phyloP scores from a whole-genome alignment of 106 monocot genomes.

The Gastrodia elata region DNA sequence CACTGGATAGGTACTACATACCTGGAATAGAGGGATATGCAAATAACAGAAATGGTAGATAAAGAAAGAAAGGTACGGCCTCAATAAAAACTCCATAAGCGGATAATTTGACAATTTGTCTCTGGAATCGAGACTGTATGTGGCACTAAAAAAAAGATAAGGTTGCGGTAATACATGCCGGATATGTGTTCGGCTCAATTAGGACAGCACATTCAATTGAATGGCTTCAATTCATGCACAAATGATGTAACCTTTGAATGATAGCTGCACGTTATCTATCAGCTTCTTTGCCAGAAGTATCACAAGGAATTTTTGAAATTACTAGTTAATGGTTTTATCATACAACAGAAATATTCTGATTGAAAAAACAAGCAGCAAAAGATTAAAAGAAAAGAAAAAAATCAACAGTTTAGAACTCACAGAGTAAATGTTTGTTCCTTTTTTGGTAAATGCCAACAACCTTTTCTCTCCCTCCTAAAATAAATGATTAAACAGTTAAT shows the following conservation, averaged over 20 bases:
- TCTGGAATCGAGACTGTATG: too few relatives aligned
- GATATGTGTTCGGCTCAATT: neutral
- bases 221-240: neutral
- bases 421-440: conserved; percentile 66
- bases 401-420: conserved; percentile 25
- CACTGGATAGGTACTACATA: too few relatives aligned
- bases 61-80: too few relatives aligned
- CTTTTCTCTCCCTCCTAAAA: conserved; percentile 65
- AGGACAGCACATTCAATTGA: neutral
- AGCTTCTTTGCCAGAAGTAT: neutral
- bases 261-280: neutral
- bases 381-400: too few relatives aligned
- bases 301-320: neutral
- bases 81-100: too few relatives aligned
- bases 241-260: neutral
- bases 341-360: too few relatives aligned
- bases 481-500: neutral
- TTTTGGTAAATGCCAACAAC: conserved; percentile 82
- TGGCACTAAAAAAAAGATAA: too few relatives aligned
- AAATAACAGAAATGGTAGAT: too few relatives aligned
- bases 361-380: too few relatives aligned
- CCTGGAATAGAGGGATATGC: too few relatives aligned
- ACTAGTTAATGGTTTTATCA: neutral
- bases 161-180: too few relatives aligned
- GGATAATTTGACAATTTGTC: too few relatives aligned